Evolutionary conservation across 2,329 filamentous ascomycete species (phyloP).

Genomic region (Rosellinia necatrix): DNA sequence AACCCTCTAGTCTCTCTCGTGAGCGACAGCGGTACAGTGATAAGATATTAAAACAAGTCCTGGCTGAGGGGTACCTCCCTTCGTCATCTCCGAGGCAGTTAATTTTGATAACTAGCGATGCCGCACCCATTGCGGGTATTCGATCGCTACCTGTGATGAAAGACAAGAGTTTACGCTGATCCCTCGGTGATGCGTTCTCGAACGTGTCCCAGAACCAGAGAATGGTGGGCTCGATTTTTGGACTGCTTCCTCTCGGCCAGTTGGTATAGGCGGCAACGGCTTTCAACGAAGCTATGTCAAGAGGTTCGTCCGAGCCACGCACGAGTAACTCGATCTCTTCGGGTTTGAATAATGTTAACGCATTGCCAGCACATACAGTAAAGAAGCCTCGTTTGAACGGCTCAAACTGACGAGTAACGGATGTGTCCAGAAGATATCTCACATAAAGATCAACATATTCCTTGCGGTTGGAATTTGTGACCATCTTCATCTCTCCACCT

Average conservation of each 20-base stretch:
- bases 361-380: constrained; percentile 87
- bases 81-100: constrained; percentile 76
- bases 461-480: constrained; percentile 81
- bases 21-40: constrained; percentile 74
- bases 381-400: constrained; percentile 95
- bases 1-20: constrained; percentile 67
- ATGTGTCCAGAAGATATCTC: constrained; percentile 75
- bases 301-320: constrained; percentile 79
- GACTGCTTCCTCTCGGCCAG: constrained; percentile 61
- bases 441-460: constrained; percentile 90
- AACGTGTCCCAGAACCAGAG: constrained; percentile 91
- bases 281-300: constrained; percentile 77
- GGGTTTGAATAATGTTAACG: constrained; percentile 81
- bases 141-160: constrained; percentile 92
- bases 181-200: constrained; percentile 62
- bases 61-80: constrained; percentile 78
- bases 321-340: constrained; percentile 92
- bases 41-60: constrained; percentile 90
- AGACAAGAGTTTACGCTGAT: constrained; percentile 78
- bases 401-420: constrained; percentile 82
- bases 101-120: constrained; percentile 77
- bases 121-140: constrained; percentile 83
- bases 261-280: constrained; percentile 83
- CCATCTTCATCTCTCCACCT: constrained; percentile 72
- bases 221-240: constrained; percentile 67